Conservation (phyloP, 2,329 filamentous ascomycete species). For the Hymenoscyphus occultus region DNA sequence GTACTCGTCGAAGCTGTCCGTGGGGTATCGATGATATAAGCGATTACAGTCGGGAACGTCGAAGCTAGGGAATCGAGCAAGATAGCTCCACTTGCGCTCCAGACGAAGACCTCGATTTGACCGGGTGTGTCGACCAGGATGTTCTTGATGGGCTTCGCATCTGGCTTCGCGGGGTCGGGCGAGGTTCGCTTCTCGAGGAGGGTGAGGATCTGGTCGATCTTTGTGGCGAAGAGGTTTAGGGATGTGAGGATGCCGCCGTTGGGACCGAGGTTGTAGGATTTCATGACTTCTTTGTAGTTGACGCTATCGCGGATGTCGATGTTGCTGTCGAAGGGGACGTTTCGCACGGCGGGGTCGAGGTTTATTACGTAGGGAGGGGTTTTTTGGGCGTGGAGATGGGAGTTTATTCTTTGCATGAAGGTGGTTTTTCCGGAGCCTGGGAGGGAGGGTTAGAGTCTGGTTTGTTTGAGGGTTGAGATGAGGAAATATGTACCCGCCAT, state of each 20-base stretch:
- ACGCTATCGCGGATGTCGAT: constrained; percentile 99
- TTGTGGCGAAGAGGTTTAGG: constrained; percentile 94
- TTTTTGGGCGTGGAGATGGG: constrained; percentile 78
- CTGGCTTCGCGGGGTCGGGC: constrained; percentile 58
- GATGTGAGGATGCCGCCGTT: constrained; percentile 97
- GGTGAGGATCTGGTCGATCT: constrained; percentile 90
- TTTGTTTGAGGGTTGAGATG: neutral
- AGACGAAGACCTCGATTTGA: constrained; percentile 98
- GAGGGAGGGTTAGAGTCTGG: constrained; percentile 9
- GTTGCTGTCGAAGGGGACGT: constrained; percentile 92
- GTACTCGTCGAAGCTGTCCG: constrained; percentile 89
- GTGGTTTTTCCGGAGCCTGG: constrained; percentile 96
- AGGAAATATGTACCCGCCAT: constrained; percentile 69
- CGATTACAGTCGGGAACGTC: constrained; percentile 93
- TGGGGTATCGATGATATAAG: constrained; percentile 96
- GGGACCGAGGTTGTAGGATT: constrained; percentile 94
- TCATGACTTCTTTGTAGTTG: constrained; percentile 99
- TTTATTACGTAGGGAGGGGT: constrained; percentile 93
- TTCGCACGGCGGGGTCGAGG: constrained; percentile 90
- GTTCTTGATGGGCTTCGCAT: constrained; percentile 66
- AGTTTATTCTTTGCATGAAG: constrained; percentile 98
- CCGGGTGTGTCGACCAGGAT: constrained; percentile 95
- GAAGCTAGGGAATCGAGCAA: constrained; percentile 89
- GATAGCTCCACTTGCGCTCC: constrained; percentile 94
- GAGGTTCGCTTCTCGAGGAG: constrained; percentile 85